Evolutionary conservation across 495 filamentous ascomycete species (phyloP), one percentile per base, ranked within the genome.

Genomic region (Tetracladium setigerum): DNA sequence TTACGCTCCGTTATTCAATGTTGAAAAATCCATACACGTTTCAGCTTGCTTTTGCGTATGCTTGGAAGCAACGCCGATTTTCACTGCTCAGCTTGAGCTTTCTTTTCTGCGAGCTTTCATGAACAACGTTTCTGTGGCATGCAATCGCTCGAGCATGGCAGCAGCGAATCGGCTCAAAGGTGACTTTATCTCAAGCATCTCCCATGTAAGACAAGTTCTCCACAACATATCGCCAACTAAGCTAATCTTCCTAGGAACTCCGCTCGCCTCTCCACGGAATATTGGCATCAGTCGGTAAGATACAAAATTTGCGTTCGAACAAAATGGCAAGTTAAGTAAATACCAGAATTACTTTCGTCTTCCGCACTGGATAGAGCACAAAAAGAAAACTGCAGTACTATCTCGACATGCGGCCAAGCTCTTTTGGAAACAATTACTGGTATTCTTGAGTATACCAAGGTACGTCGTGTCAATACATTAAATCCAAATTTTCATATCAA

Each of bases 371-470:
- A 38, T 9, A 39, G 13, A 12, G 16, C 35, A 15, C 44, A 47
- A n/a, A 33, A 24, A 34, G 32, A n/a, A 4, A 30, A 37, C 15
- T 37, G 15, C 38, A 75, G 84, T 36, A 87, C 83, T 2, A 74
- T 90, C 41, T 78, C 84, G 44, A 78, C 77, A 5, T 90, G 84
- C 53, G 83, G 81, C 0, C 72, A 76, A 41, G 90, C 86, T 0
- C 59, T 90, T 2, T 66, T 91, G 15, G 84, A 90, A 50, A 86
- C 83, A 0, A 81, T 87, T 59, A 81, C 86, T 44, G 81, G 87
- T 59, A 78, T 82, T 36, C 66, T 81, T 5, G 77, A 81, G 44
- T 80, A 72, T 51, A 76, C 72, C 51, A 80, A 80, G 48, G 76
- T 81, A 38, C 2, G 36, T 39, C 15, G 6, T 1, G 19, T 38